phyloP scores from a whole-genome alignment of 192 early-diverging fungal genomes.

The Geranomyces michiganensis region DNA sequence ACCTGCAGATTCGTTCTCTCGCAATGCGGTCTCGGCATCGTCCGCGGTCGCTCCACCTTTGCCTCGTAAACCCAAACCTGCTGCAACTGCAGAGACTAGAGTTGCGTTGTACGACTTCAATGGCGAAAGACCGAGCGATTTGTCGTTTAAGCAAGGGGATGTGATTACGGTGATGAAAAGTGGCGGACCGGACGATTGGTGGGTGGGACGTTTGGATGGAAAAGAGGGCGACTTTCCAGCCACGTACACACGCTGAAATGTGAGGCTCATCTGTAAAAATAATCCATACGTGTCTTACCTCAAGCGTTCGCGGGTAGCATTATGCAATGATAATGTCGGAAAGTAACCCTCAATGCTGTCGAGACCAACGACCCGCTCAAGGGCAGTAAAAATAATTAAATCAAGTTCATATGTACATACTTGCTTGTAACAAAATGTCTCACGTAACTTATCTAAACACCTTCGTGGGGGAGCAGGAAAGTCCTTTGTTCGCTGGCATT shows the following conservation, averaged over 20 bases:
- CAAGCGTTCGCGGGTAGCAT: too few relatives aligned
- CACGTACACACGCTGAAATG: slow-evolving; percentile 47
- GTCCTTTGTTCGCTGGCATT: too few relatives aligned
- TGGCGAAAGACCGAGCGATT: slow-evolving; percentile 77
- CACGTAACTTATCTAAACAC: too few relatives aligned
- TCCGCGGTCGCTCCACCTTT: background rate
- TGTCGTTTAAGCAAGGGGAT: slow-evolving; percentile 85
- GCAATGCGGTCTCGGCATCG: background rate
- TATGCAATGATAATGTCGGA: too few relatives aligned
- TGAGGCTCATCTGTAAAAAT: background rate
- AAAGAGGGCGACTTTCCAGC: slow-evolving; percentile 72
- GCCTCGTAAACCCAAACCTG: slow-evolving; percentile 13
- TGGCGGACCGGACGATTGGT: slow-evolving; percentile 79
- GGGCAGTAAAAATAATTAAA: too few relatives aligned
- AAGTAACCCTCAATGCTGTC: too few relatives aligned
- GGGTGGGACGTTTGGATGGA: slow-evolving; percentile 60
- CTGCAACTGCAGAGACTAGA: background rate
- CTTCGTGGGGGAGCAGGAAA: too few relatives aligned
- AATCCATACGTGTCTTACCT: too few relatives aligned
- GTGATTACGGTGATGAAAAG: slow-evolving; percentile 74
- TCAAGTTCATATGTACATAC: too few relatives aligned
- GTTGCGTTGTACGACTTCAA: slow-evolving; percentile 82
- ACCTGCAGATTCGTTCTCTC: background rate
- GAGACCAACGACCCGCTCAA: too few relatives aligned
- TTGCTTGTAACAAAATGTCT: too few relatives aligned